These are phyloP conservation scores for Dendryphion nanum DNA, from an alignment of 2,329 filamentous ascomycete genomes.

Conservation along the genomic window DNA sequence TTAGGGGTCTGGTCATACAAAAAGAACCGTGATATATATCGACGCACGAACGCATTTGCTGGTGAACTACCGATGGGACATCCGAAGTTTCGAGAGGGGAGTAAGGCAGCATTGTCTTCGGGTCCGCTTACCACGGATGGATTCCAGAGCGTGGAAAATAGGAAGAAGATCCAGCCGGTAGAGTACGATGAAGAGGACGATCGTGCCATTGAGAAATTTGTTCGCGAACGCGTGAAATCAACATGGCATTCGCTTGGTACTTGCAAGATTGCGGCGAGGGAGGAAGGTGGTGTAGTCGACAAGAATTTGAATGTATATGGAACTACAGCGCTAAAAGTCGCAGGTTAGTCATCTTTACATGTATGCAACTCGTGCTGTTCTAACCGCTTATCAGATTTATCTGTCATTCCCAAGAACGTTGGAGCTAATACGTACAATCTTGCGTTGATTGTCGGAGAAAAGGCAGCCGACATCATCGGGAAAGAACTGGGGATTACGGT, in stretches of 20 bases:
- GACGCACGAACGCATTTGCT: constrained; percentile 53
- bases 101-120: constrained; percentile 13
- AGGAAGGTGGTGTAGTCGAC: constrained; percentile 30
- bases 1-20: constrained; percentile 62
- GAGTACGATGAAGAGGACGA: constrained; percentile 33
- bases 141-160: constrained; percentile 9
- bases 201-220: constrained; percentile 40
- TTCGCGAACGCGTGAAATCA: constrained; percentile 33
- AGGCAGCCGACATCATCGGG: constrained; percentile 33
- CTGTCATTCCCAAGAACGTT: constrained; percentile 43
- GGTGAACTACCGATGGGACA: constrained; percentile 34
- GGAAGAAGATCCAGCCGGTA: constrained; percentile 7
- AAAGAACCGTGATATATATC: constrained; percentile 57
- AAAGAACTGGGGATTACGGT: constrained; percentile 33
- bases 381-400: constrained; percentile 48
- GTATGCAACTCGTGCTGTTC: constrained; percentile 28
- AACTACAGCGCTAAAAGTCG: constrained; percentile 51
- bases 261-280: constrained; percentile 33
- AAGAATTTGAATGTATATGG: constrained; percentile 28
- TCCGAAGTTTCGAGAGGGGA: constrained; percentile 20
- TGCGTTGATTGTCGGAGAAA: constrained; percentile 39
- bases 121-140: constrained; percentile 8
- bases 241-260: constrained; percentile 35
- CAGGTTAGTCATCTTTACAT: constrained; percentile 35
- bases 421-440: constrained; percentile 50